Evolutionary conservation across 441 rosid species (phyloP).

Genomic region (Adansonia grandidieri): DNA sequence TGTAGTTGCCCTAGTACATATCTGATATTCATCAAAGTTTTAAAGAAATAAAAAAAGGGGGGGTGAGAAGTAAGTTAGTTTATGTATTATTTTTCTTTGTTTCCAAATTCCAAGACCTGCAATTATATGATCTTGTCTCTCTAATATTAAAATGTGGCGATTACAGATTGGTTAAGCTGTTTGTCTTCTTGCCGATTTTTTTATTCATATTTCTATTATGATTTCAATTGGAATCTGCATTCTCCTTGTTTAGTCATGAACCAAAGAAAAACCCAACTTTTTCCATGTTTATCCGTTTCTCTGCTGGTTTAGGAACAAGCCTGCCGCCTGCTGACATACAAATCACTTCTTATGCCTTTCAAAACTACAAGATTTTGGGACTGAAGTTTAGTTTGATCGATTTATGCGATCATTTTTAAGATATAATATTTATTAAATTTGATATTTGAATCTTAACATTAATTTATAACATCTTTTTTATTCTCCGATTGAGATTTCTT

Average conservation of each 20-base stretch:
- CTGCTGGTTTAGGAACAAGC: constrained; percentile 33
- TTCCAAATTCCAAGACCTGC: constrained; percentile 27
- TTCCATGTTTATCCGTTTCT: constrained; percentile 36
- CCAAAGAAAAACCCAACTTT: constrained; percentile 32
- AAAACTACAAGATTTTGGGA: constrained; percentile 9
- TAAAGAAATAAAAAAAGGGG: background rate
- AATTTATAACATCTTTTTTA: too few relatives aligned
- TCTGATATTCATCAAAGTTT: constrained; percentile 7
- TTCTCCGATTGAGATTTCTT: too few relatives aligned
- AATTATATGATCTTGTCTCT: constrained; percentile 37
- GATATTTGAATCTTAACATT: too few relatives aligned
- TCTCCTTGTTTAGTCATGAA: constrained; percentile 37
- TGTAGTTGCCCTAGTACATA: constrained; percentile 17
- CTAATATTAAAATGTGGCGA: constrained; percentile 18
- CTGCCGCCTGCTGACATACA: constrained; percentile 2
- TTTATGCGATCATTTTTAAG: too few relatives aligned
- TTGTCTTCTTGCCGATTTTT: constrained; percentile 40
- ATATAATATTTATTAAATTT: too few relatives aligned
- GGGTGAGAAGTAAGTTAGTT: background rate
- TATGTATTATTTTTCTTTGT: constrained; percentile 17
- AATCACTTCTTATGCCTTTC: constrained; percentile 8
- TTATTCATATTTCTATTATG: background rate
- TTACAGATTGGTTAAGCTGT: constrained; percentile 25
- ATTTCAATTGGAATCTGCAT: constrained; percentile 18
- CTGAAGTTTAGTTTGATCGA: too few relatives aligned